phyloP scores from a whole-genome alignment of 2,329 filamentous ascomycete genomes.

The Alternaria ventricosa region DNA sequence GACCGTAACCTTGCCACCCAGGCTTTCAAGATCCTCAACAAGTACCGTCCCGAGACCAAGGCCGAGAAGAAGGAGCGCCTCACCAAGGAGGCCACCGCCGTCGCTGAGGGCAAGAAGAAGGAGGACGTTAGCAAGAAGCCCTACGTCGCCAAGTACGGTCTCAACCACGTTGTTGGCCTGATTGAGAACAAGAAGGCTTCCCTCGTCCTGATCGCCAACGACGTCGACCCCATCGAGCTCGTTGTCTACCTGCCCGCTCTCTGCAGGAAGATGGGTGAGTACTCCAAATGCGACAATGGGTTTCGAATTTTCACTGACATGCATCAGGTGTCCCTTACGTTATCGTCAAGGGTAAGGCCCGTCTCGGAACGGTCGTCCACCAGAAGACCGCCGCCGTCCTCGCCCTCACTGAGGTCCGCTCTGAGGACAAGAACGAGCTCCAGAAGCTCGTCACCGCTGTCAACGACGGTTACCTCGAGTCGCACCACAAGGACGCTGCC shows the following conservation, averaged over 20 bases:
- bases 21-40: conserved; percentile 99
- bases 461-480: conserved; percentile 96
- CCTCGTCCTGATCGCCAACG: conserved; percentile 97
- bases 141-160: conserved; percentile 98
- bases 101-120: conserved; percentile 99
- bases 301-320: background rate
- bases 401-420: conserved; percentile 93
- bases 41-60: conserved; percentile 99
- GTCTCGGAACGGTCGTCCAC: conserved; percentile 98
- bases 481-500: conserved; percentile 86
- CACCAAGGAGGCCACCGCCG: conserved; percentile 95
- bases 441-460: conserved; percentile 94
- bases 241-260: conserved; percentile 99
- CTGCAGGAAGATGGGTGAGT: conserved; percentile 95
- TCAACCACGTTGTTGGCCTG: conserved; percentile 83
- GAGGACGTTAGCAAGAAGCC: conserved; percentile 99
- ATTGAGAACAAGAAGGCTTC: conserved; percentile 95
- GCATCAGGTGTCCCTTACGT: conserved; percentile 74
- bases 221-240: conserved; percentile 99
- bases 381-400: conserved; percentile 99
- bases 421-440: conserved; percentile 98
- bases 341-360: conserved; percentile 99
- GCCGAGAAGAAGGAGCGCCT: conserved; percentile 99
- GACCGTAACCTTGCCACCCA: conserved; percentile 75
- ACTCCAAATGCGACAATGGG: background rate